A percentile compares a stretch with the other conserved stretches of the same genome.
Conservation (phyloP, 495 filamentous ascomycete species). For the Xylaria nigripes region DNA sequence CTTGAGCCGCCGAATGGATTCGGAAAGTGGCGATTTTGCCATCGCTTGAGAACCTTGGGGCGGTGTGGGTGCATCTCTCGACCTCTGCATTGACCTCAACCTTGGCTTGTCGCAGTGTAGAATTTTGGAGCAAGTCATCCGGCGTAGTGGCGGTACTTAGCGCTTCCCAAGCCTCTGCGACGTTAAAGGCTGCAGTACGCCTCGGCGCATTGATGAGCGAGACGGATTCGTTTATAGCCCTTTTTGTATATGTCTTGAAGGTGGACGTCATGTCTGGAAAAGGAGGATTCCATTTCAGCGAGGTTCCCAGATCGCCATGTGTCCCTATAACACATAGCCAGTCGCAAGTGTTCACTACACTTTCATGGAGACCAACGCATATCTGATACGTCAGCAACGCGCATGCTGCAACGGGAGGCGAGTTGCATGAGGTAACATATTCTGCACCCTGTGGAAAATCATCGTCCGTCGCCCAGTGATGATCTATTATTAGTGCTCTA, state of each 20-base stretch:
- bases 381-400: conserved; percentile 50
- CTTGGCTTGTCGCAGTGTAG: conserved; percentile 36
- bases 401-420: conserved; percentile 49
- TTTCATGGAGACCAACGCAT: conserved; percentile 40
- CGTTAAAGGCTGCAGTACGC: conserved; percentile 46
- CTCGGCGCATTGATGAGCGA: conserved; percentile 51
- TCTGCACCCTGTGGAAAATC: conserved; percentile 43
- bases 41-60: conserved; percentile 50
- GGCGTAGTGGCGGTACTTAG: conserved; percentile 32
- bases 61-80: conserved; percentile 43
- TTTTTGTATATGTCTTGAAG: conserved; percentile 49
- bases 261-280: conserved; percentile 50
- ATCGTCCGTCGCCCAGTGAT: conserved; percentile 42
- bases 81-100: conserved; percentile 48
- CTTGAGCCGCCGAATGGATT: conserved; percentile 44
- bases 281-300: conserved; percentile 49
- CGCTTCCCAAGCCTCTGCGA: conserved; percentile 47
- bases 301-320: conserved; percentile 51
- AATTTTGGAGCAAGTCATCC: conserved; percentile 37
- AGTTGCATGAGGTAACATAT: conserved; percentile 46
- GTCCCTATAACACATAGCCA: conserved; percentile 51
- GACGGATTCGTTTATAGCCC: conserved; percentile 47
- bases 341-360: conserved; percentile 36
- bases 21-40: conserved; percentile 49
- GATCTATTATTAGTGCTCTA: conserved; percentile 49